These are phyloP conservation scores for Toxoplasma gondii DNA, from an alignment of 169 alveolate genomes.

Conservation along the genomic window DNA sequence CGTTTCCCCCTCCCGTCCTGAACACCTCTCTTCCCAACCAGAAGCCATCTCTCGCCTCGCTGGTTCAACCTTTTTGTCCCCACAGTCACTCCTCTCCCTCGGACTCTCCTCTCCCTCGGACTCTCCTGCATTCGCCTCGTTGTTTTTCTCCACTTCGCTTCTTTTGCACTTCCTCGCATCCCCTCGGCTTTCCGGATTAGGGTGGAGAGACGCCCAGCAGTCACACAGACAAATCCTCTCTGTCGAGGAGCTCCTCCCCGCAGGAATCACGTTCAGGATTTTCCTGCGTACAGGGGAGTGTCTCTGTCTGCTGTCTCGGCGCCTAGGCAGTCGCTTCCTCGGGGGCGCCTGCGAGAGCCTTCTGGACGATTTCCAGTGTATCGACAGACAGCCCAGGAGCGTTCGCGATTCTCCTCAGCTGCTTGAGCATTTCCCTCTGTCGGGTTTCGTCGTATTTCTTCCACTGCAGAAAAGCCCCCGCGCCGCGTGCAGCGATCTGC, in stretches of 20 bases:
- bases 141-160: no score
- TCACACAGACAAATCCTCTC: no score
- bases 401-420: constrained; percentile 49
- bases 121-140: no score
- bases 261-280: no score
- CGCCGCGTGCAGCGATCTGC: constrained; percentile 49
- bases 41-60: no score
- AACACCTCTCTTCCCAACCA: no score
- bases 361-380: constrained; percentile 32
- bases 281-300: no score
- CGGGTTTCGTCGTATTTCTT: constrained; percentile 35
- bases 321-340: background rate
- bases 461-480: constrained; percentile 48
- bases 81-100: background rate
- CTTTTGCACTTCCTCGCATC: no score
- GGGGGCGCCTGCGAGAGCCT: constrained; percentile 34
- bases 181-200: no score
- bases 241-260: no score
- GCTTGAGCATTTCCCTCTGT: constrained; percentile 49
- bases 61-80: no score
- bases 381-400: constrained; percentile 42
- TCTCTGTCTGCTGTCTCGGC: background rate
- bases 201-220: no score
- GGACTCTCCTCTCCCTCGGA: background rate
- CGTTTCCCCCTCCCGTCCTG: background rate